Evolutionary conservation across 1,284 basidiomycete species (phyloP).

Genomic region (Sphagnurus paluster): DNA sequence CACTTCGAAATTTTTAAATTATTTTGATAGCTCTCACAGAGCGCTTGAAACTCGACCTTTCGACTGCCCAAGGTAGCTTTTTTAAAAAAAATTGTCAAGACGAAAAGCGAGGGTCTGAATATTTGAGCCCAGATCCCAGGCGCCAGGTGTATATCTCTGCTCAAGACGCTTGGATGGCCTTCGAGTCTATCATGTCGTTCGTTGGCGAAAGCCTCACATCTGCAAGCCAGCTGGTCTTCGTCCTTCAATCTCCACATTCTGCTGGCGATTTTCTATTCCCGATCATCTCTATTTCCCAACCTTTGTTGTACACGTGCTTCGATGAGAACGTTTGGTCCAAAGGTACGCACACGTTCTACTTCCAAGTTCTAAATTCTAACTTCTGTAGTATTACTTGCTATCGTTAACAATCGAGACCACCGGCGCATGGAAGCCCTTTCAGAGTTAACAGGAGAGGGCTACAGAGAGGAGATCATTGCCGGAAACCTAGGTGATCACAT

Average conservation of each 20-base stretch:
- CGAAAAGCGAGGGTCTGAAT: too few species aligned
- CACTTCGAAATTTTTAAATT: not conserved
- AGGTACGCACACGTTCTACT: not conserved
- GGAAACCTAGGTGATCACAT: slow-evolving; percentile 30
- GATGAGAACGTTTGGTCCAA: slow-evolving; percentile 22
- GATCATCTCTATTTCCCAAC: slow-evolving; percentile 26
- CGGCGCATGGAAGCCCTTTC: slow-evolving; percentile 27
- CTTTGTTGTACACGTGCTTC: slow-evolving; percentile 18
- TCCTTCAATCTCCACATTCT: slow-evolving; percentile 25
- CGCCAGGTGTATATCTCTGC: slow-evolving; percentile 20
- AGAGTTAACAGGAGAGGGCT: slow-evolving; percentile 18
- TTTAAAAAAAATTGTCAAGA: too few species aligned
- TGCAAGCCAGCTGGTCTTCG: slow-evolving; percentile 26
- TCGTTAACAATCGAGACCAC: slow-evolving; percentile 18
- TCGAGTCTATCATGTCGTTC: slow-evolving; percentile 23
- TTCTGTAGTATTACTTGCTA: slow-evolving; percentile 16
- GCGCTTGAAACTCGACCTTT: slow-evolving; percentile 20
- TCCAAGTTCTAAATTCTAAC: not conserved
- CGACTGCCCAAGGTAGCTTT: slow-evolving; percentile 19
- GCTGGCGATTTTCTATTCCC: slow-evolving; percentile 28
- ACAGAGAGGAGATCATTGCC: slow-evolving; percentile 34
- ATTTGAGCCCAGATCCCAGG: slow-evolving; percentile 20
- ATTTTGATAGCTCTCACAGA: too few species aligned
- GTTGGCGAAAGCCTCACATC: slow-evolving; percentile 18
- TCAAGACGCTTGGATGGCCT: slow-evolving; percentile 24